Conservation (phyloP, 116 monocot genomes). For the Thalassia testudinum region DNA sequence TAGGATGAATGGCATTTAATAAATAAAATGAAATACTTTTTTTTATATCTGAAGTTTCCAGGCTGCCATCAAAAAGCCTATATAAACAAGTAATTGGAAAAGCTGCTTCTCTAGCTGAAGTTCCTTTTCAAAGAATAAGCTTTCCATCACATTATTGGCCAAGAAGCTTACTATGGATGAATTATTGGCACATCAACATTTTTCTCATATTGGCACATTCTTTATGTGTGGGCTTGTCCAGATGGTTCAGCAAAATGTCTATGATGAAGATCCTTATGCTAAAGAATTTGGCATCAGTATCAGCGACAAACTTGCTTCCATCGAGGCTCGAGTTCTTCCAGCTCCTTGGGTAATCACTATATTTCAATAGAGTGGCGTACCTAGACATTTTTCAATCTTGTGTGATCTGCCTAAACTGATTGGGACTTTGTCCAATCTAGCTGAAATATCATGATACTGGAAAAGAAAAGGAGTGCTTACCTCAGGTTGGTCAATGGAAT, state of each 20-base stretch:
- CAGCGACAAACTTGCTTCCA: slow-evolving; percentile 43
- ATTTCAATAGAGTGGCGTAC: neutral
- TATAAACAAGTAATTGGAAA: too few relatives aligned
- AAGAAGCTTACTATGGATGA: too few relatives aligned
- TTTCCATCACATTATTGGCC: too few relatives aligned
- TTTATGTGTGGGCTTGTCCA: slow-evolving; percentile 3
- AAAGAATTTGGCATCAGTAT: slow-evolving; percentile 68
- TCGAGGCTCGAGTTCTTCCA: slow-evolving; percentile 69
- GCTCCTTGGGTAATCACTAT: slow-evolving; percentile 35
- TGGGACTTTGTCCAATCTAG: slow-evolving; percentile 14
- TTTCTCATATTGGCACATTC: too few relatives aligned
- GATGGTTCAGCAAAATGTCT: slow-evolving; percentile 61
- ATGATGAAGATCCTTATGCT: slow-evolving; percentile 48
- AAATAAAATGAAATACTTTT: too few relatives aligned
- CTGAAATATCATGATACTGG: slow-evolving; percentile 81
- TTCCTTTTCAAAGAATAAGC: too few relatives aligned
- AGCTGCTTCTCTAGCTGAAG: too few relatives aligned
- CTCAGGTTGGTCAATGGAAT: slow-evolving; percentile 89
- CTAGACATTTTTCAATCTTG: neutral
- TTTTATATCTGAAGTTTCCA: too few relatives aligned
- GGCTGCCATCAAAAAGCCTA: too few relatives aligned
- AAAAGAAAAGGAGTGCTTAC: slow-evolving; percentile 74
- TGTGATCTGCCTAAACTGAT: neutral
- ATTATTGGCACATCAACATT: too few relatives aligned
- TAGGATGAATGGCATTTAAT: too few relatives aligned